Conservation (phyloP, 768 basidiomycete species). For the Amanita muscaria region DNA sequence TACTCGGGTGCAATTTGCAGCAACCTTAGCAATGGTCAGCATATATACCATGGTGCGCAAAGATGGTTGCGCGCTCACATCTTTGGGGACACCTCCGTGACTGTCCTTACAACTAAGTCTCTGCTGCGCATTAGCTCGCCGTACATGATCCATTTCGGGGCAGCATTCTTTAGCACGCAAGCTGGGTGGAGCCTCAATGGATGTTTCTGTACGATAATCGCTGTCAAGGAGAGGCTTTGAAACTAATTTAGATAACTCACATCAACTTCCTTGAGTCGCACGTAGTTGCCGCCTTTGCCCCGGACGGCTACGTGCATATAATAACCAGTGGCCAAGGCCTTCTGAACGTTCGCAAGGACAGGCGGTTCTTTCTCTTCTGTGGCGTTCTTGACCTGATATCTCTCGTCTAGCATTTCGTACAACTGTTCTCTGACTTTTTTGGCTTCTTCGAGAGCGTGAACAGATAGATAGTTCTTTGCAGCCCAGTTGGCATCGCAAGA, state of each 20-base stretch:
- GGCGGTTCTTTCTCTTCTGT: too few species aligned
- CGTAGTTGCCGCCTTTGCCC: constrained; percentile 67
- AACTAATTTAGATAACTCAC: constrained; percentile 23
- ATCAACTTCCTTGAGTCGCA: constrained; percentile 74
- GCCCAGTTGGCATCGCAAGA: constrained; percentile 69
- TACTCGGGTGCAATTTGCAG: neutral
- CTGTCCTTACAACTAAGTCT: constrained; percentile 69
- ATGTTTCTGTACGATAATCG: too few species aligned
- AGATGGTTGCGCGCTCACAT: constrained; percentile 36
- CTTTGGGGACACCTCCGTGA: constrained; percentile 66
- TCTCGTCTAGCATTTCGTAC: constrained; percentile 50
- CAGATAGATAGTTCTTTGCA: constrained; percentile 73
- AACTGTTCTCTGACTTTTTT: constrained; percentile 83
- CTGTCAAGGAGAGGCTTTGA: too few species aligned
- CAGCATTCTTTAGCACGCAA: constrained; percentile 67
- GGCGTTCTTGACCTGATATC: neutral
- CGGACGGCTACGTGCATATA: constrained; percentile 92
- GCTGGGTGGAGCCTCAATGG: constrained; percentile 31
- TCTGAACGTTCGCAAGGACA: neutral
- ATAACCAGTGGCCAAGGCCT: constrained; percentile 69
- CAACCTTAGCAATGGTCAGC: neutral
- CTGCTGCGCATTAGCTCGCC: constrained; percentile 86
- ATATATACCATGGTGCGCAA: neutral
- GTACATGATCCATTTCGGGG: constrained; percentile 80
- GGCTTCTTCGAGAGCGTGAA: constrained; percentile 67